phyloP scores from a whole-genome alignment of 805 yeast genomes.

The Candida anglica region DNA sequence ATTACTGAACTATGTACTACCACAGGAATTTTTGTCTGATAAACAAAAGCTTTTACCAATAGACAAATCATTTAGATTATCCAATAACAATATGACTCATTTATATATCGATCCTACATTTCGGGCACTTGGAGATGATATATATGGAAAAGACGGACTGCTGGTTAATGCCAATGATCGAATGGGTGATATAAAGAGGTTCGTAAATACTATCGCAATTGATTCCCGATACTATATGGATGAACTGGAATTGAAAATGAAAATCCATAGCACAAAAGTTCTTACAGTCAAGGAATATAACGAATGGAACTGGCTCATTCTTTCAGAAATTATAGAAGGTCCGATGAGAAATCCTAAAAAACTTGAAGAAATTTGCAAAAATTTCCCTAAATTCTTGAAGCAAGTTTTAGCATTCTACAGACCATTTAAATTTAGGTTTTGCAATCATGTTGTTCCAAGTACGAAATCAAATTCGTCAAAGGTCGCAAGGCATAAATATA shows the following conservation, averaged over 20 bases:
- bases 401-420: slow-evolving; percentile 81
- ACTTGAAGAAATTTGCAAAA: slow-evolving; percentile 68
- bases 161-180: too few relatives aligned
- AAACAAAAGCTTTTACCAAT: slow-evolving; percentile 9
- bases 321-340: slow-evolving; percentile 73
- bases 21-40: slow-evolving; percentile 35
- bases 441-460: slow-evolving; percentile 21
- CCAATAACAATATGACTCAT: slow-evolving; percentile 9
- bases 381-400: slow-evolving; percentile 81
- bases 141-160: too few relatives aligned
- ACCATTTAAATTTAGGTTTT: slow-evolving; percentile 84
- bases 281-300: slow-evolving; percentile 72
- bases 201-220: slow-evolving; percentile 13
- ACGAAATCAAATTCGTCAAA: slow-evolving; percentile 41
- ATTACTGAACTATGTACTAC: slow-evolving; percentile 52
- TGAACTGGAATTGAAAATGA: slow-evolving; percentile 61
- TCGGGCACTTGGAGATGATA: too few relatives aligned
- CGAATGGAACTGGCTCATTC: slow-evolving; percentile 84
- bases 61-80: neutral
- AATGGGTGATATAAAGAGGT: slow-evolving; percentile 17
- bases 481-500: slow-evolving; percentile 38
- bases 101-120: too few relatives aligned
- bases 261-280: slow-evolving; percentile 67
- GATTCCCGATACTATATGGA: slow-evolving; percentile 33
- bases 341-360: slow-evolving; percentile 71